A percentile compares a stretch with the other conserved stretches of the same genome.
phyloP scores from a whole-genome alignment of 2,329 filamentous ascomycete genomes.

The Aureobasidium sp. region DNA sequence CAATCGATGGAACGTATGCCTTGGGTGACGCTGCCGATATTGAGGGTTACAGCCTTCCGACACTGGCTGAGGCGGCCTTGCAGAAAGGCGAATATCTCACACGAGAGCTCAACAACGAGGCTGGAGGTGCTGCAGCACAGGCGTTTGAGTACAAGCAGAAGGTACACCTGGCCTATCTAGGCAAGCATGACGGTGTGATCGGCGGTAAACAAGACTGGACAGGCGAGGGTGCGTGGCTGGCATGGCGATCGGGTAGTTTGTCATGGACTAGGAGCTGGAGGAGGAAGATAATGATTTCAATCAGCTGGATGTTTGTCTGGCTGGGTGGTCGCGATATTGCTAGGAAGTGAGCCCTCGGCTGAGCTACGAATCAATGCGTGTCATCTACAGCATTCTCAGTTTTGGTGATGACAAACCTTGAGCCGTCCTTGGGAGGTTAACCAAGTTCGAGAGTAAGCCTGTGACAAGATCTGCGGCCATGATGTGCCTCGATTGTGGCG shows the following conservation, averaged over 20 bases:
- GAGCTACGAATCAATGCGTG: background rate
- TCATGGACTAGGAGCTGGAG: constrained; percentile 25
- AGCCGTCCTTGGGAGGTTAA: background rate
- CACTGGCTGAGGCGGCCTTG: constrained; percentile 30
- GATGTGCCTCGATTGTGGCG: background rate
- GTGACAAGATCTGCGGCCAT: background rate
- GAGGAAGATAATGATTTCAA: constrained; percentile 23
- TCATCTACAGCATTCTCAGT: background rate
- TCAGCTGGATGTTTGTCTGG: constrained; percentile 22
- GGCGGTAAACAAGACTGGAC: constrained; percentile 33
- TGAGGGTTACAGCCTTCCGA: constrained; percentile 28
- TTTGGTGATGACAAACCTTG: background rate
- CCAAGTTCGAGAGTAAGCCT: background rate
- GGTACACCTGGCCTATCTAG: constrained; percentile 33
- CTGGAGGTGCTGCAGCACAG: constrained; percentile 7
- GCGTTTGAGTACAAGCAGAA: constrained; percentile 33
- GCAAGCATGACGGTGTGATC: constrained; percentile 34
- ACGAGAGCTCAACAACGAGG: constrained; percentile 21
- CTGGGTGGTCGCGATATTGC: constrained; percentile 24
- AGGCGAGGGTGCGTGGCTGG: constrained; percentile 34
- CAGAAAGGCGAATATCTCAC: constrained; percentile 32
- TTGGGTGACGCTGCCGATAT: constrained; percentile 33
- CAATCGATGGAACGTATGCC: constrained; percentile 25
- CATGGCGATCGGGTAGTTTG: constrained; percentile 32
- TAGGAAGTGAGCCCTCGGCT: constrained; percentile 16